Evolutionary conservation across 2,329 filamentous ascomycete species (phyloP).

Genomic region (Pyrenophora graminea): DNA sequence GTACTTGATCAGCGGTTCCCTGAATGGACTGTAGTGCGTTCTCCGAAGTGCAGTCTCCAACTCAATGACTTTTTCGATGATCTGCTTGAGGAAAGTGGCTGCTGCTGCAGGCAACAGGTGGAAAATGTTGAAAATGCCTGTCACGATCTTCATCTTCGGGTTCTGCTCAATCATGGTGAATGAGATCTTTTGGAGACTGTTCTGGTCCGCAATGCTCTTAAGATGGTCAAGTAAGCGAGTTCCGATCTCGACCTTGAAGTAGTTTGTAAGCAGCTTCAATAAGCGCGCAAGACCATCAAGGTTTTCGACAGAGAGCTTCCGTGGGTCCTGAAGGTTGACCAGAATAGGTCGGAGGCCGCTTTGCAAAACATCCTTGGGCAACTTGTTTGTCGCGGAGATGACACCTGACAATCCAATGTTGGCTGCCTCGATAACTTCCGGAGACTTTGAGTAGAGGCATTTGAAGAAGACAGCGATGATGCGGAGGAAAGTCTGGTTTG

Average conservation of each 20-base stretch:
- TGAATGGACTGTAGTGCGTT: constrained; percentile 89
- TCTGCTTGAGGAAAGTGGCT: constrained; percentile 84
- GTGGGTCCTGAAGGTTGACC: constrained; percentile 91
- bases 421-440: constrained; percentile 89
- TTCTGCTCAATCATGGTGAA: constrained; percentile 96
- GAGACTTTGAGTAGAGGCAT: constrained; percentile 89
- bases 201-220: constrained; percentile 82
- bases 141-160: constrained; percentile 89
- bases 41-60: constrained; percentile 83
- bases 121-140: constrained; percentile 94
- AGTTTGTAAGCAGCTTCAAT: constrained; percentile 89
- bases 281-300: constrained; percentile 89
- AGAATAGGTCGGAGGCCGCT: constrained; percentile 93
- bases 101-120: constrained; percentile 91
- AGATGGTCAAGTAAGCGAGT: constrained; percentile 91
- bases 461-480: constrained; percentile 99
- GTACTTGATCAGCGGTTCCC: constrained; percentile 87
- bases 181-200: constrained; percentile 81
- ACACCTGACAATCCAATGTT: constrained; percentile 89
- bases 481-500: constrained; percentile 62
- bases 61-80: constrained; percentile 88
- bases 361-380: constrained; percentile 94
- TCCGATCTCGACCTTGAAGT: constrained; percentile 99
- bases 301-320: constrained; percentile 84
- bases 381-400: constrained; percentile 82